phyloP scores from a whole-genome alignment of 1,284 basidiomycete species.

The Apiotrichum domesticum region DNA sequence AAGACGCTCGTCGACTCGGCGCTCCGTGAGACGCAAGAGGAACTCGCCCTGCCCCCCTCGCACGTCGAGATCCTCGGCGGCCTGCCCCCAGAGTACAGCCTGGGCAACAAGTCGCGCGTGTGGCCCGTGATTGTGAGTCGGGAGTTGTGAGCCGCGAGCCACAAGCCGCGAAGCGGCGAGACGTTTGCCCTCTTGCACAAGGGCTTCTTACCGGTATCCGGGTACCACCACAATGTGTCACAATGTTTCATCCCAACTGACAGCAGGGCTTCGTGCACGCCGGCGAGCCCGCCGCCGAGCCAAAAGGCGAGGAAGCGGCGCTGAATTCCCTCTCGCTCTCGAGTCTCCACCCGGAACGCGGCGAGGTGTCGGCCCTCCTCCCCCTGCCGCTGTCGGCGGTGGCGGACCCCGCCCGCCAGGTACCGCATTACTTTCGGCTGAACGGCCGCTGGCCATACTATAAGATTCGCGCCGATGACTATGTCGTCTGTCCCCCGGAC shows the following conservation, averaged over 20 bases:
- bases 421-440: slow-evolving; percentile 34
- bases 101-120: slow-evolving; percentile 39
- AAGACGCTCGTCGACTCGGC: slow-evolving; percentile 27
- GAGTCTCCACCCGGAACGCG: slow-evolving; percentile 20
- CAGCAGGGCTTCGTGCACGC: slow-evolving; percentile 14
- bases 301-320: neutral
- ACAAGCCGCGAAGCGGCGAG: too few relatives aligned
- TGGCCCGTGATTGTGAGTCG: slow-evolving; percentile 44
- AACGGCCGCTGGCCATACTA: slow-evolving; percentile 32
- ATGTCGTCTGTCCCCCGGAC: slow-evolving; percentile 10
- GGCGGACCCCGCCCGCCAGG: slow-evolving; percentile 14
- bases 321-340: slow-evolving; percentile 26
- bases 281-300: neutral
- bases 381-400: slow-evolving; percentile 30
- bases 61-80: slow-evolving; percentile 37
- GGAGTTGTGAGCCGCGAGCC: slow-evolving; percentile 1
- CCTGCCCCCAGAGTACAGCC: slow-evolving; percentile 34
- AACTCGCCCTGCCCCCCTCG: slow-evolving; percentile 25
- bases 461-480: slow-evolving; percentile 30
- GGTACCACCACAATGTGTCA: too few relatives aligned
- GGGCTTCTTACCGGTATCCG: too few relatives aligned
- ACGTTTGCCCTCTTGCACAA: too few relatives aligned
- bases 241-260: too few relatives aligned
- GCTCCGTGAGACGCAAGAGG: slow-evolving; percentile 38
- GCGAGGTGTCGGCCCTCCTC: slow-evolving; percentile 35